A percentile compares a stretch with the other conserved stretches of the same genome.
phyloP scores from a whole-genome alignment of 163 green algal species.

The Smithsoniella earleae region DNA sequence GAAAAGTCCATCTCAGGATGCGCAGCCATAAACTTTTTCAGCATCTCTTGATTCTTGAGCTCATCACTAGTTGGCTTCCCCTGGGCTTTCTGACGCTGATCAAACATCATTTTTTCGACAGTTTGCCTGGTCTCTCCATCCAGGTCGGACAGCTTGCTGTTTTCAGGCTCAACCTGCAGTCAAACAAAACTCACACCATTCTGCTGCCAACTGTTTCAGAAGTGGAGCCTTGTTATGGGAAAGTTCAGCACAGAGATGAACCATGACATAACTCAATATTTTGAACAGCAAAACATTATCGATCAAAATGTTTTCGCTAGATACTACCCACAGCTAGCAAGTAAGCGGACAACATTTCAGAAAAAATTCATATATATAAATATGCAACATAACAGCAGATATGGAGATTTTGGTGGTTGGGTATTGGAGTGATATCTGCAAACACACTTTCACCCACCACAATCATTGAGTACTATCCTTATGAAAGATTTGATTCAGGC shows the following conservation, averaged over 20 bases:
- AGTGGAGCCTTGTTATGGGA: background rate
- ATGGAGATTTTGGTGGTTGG: too few species aligned
- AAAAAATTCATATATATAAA: too few species aligned
- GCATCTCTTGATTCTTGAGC: constrained; percentile 68
- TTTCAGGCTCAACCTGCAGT: constrained; percentile 72
- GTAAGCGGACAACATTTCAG: too few species aligned
- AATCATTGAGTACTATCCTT: too few species aligned
- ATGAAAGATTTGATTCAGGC: too few species aligned
- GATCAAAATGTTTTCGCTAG: too few species aligned
- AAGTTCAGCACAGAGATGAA: background rate
- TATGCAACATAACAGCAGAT: too few species aligned
- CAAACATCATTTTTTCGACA: constrained; percentile 64
- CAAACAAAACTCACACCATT: background rate
- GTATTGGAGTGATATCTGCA: too few species aligned
- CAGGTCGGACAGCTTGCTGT: constrained; percentile 75
- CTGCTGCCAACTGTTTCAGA: constrained; percentile 1
- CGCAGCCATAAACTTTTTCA: constrained; percentile 81
- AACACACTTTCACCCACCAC: too few species aligned
- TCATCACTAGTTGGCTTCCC: constrained; percentile 81
- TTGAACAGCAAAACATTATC: constrained; percentile 1
- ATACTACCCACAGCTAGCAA: too few species aligned
- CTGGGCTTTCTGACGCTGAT: constrained; percentile 85
- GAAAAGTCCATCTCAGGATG: constrained; percentile 92
- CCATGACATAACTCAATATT: background rate
- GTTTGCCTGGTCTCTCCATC: constrained; percentile 58